Percentiles rank a stretch among this genome's conserved stretches.
Evolutionary conservation across 805 yeast genomes (phyloP).

Genomic region (Kazachstania martiniae): DNA sequence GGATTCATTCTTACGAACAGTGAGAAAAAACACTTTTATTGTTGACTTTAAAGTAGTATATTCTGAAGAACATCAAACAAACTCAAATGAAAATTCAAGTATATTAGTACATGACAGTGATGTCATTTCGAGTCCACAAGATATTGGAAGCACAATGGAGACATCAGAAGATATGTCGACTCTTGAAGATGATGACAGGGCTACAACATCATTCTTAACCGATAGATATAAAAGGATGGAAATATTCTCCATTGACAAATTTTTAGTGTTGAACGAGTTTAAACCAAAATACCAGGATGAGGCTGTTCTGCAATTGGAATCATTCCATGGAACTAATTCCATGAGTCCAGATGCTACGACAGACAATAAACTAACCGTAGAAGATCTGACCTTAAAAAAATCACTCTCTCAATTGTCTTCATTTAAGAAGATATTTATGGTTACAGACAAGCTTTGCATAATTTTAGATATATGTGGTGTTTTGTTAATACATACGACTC

Average conservation of each 20-base stretch:
- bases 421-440: slow-evolving; percentile 17
- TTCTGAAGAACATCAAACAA: slow-evolving; percentile 1
- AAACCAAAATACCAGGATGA: slow-evolving; percentile 17
- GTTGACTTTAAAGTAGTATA: slow-evolving; percentile 12
- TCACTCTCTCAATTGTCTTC: slow-evolving; percentile 7
- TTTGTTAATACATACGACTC: slow-evolving; percentile 12
- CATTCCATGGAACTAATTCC: slow-evolving; percentile 2
- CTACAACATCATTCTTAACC: slow-evolving; percentile 16
- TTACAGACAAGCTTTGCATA: slow-evolving; percentile 14
- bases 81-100: background rate
- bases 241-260: slow-evolving; percentile 15
- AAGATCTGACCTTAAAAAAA: background rate
- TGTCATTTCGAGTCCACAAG: background rate
- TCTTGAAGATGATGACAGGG: background rate
- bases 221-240: slow-evolving; percentile 18
- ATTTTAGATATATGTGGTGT: slow-evolving; percentile 18
- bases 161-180: background rate
- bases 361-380: background rate
- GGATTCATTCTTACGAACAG: slow-evolving; percentile 11
- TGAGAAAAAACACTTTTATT: slow-evolving; percentile 13
- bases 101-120: no score
- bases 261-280: slow-evolving; percentile 11
- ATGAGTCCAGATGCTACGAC: background rate
- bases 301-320: slow-evolving; percentile 11
- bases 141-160: background rate